Evolutionary conservation across 2,329 filamentous ascomycete genomes (phyloP), one percentile per base, ranked within the genome.

Genomic region (Neoscytalidium dimidiatum): DNA sequence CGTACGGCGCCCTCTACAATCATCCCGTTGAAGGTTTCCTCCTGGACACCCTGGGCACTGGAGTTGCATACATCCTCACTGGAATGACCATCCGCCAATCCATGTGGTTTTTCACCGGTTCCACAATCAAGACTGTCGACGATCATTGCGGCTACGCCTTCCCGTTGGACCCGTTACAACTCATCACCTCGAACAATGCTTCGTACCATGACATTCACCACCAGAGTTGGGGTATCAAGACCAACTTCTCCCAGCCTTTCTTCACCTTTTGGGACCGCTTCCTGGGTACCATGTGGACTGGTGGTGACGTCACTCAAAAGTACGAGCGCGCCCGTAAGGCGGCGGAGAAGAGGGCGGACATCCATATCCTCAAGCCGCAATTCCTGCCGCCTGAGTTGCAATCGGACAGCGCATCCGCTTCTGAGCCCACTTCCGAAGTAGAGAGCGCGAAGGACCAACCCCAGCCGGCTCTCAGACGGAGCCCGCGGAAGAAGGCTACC

Each of bases 161-260:
- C 67, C 95, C 95, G 1, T 98, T 91, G 88, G 95, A 99, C 77
- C 94, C 94, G 2, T 83, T 98, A 62, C 94, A 97, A 83, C 89
- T 90, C 74, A 84, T 98, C 67, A 96, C 94, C 49, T 91, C 91
- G 76, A 98, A 99, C 83, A 97, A 98, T 71, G 94, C 95, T 28
- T 90, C 89, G 38, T 99, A 98, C 79, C 95, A 99, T 75, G 95
- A 99, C 74, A 94, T 99, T 66, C 95, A 99, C 79, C 95, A 99
- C 80, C 95, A 99, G 80, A 96, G 92, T 79, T 98, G 94, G 94
- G 95, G 95, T 65, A 97, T 99, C 84, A 99, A 98, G 85, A 91
- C 90, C 69, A 96, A 96, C 80, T 96, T 92, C 77, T 90, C 89
- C 4, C 92, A 96, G 78, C 92, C 92, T 3, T 96, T 94, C 81